These are phyloP conservation scores for Yamadazyma nakazawae DNA, from an alignment of 805 yeast genomes.

Conservation along the genomic window DNA sequence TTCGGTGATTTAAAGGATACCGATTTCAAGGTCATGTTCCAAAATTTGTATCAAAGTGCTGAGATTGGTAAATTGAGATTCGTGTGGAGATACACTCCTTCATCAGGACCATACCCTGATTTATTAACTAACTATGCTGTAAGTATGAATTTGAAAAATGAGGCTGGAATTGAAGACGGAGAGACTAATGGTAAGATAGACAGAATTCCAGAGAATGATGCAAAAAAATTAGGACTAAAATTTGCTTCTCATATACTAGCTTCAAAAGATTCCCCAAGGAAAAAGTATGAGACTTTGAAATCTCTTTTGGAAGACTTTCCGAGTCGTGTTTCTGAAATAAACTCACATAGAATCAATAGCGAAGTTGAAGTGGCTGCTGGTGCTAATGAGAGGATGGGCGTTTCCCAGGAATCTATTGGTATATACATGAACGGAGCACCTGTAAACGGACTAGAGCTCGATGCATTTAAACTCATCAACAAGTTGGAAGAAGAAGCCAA, in stretches of 20 bases:
- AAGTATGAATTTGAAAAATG: slow-evolving; percentile 51
- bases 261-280: slow-evolving; percentile 11
- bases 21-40: slow-evolving; percentile 54
- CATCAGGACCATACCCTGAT: slow-evolving; percentile 20
- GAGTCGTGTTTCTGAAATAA: slow-evolving; percentile 16
- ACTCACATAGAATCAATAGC: background rate
- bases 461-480: slow-evolving; percentile 43
- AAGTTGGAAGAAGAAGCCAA: slow-evolving; percentile 26
- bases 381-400: slow-evolving; percentile 25
- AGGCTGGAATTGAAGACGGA: slow-evolving; percentile 35
- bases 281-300: slow-evolving; percentile 35
- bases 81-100: slow-evolving; percentile 69
- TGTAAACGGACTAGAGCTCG: slow-evolving; percentile 43
- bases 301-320: slow-evolving; percentile 54
- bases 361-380: slow-evolving; percentile 13
- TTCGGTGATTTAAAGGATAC: slow-evolving; percentile 62
- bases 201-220: slow-evolving; percentile 8
- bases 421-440: slow-evolving; percentile 71
- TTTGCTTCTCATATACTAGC: slow-evolving; percentile 37
- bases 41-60: slow-evolving; percentile 58
- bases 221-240: slow-evolving; percentile 35
- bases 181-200: slow-evolving; percentile 32
- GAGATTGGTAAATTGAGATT: slow-evolving; percentile 63
- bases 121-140: slow-evolving; percentile 62
- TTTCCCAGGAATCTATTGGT: slow-evolving; percentile 42